These are phyloP conservation scores for Candolleomyces aberdarensis DNA, from an alignment of 768 basidiomycete genomes.

Conservation along the genomic window DNA sequence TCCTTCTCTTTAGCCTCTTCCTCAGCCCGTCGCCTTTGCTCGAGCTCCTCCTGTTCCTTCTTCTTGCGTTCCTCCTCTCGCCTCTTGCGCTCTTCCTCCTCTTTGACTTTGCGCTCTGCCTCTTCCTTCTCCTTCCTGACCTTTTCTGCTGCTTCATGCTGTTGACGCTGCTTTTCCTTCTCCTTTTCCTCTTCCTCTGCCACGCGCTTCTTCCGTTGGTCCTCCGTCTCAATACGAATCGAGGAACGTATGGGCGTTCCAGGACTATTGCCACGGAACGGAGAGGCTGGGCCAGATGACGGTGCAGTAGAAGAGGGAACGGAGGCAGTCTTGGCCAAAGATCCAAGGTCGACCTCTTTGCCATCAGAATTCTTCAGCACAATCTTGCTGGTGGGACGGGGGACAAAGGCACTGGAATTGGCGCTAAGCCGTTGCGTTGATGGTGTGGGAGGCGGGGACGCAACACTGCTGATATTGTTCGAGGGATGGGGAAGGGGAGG, in stretches of 20 bases:
- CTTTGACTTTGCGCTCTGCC: slow-evolving; percentile 40
- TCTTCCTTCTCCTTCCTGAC: slow-evolving; percentile 39
- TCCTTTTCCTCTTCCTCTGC: slow-evolving; percentile 45
- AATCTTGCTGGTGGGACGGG: slow-evolving; percentile 42
- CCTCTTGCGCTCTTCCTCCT: slow-evolving; percentile 33
- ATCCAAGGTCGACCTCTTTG: slow-evolving; percentile 56
- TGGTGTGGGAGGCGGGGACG: slow-evolving; percentile 70
- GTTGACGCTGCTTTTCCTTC: slow-evolving; percentile 37
- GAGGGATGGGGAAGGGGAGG: slow-evolving; percentile 47
- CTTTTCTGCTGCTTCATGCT: slow-evolving; percentile 43
- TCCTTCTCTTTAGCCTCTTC: slow-evolving; percentile 29
- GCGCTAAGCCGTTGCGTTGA: slow-evolving; percentile 59
- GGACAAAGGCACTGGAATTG: slow-evolving; percentile 66
- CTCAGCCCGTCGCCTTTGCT: slow-evolving; percentile 15
- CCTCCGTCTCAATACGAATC: slow-evolving; percentile 64
- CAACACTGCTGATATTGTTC: slow-evolving; percentile 43
- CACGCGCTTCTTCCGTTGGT: slow-evolving; percentile 41
- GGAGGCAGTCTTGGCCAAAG: slow-evolving; percentile 46
- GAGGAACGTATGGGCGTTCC: slow-evolving; percentile 35
- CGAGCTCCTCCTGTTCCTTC: slow-evolving; percentile 19
- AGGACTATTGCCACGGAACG: slow-evolving; percentile 36
- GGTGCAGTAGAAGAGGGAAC: slow-evolving; percentile 36
- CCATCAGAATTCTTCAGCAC: slow-evolving; percentile 66
- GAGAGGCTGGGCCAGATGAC: slow-evolving; percentile 23
- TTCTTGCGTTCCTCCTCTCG: slow-evolving; percentile 15